Base-by-base conservation (phyloP, 441 rosid genomes). In the Theobroma grandiflorum region DNA sequence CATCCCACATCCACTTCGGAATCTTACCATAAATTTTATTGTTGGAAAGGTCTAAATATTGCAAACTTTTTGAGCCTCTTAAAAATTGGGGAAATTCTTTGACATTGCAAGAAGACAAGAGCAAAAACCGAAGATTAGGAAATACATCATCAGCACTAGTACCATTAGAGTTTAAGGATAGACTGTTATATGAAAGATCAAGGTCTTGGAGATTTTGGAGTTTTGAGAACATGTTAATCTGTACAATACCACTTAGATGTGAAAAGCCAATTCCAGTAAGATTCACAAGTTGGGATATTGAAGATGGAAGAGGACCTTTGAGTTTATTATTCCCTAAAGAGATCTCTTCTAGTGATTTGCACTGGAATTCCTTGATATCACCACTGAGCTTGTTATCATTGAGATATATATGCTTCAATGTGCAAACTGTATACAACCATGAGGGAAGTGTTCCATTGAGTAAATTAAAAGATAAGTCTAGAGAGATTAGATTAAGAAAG, bases 21-120 rank as follows among this genome's bases (percentile, higher is more conserved):
- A 85, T 62, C 63, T 11, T 57, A 2, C 7, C 88, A 10, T 18
- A 71, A 43, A 83, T 80, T 18, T 26, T 53, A 35, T 78, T 75
- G 47, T 50, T 43, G 16, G 86, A 78, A 68, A 85, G 58, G 70
- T 83, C 81, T 47, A 81, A 78, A 7, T n/a, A n/a, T n/a, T n/a
- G 0, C 55, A 83, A 49, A 59, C 45, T 68, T 8, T 31, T 33
- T 2, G 9, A 40, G 12, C 4, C 47, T 53, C 63, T 55, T 15
- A 82, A 16, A 59, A 80, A 45, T 6, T 10, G 42, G 2, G 86
- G 82, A 26, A 85, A 65, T 33, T 72, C 76, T 2, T 11, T 67
- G 10, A 85, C 0, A 22, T 69, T 42, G 47, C 79, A 79, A 6
- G 77, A 61, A 35, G 73, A n/a, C 22, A 82, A 47, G 4, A 4